Evolutionary conservation across 2,329 filamentous ascomycete species (phyloP).

Genomic region (Phialemoniopsis sp.): DNA sequence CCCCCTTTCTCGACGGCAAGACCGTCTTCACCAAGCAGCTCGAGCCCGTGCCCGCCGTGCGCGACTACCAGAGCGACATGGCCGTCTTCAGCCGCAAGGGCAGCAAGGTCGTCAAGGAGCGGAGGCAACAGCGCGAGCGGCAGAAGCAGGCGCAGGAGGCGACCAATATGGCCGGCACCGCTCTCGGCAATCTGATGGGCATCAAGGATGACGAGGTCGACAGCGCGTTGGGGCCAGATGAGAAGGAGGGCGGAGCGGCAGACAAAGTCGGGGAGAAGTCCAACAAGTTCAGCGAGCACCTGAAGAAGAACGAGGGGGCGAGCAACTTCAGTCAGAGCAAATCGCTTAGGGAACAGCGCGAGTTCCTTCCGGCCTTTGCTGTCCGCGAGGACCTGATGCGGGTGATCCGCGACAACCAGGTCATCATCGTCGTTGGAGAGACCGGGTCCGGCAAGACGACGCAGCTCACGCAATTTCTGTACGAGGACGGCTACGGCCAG

Average conservation of each 20-base stretch:
- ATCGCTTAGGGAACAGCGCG: conserved; percentile 81
- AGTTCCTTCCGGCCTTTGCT: conserved; percentile 92
- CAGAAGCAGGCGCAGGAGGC: conserved; percentile 94
- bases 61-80: conserved; percentile 96
- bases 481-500: conserved; percentile 90
- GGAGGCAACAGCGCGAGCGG: conserved; percentile 85
- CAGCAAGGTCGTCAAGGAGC: conserved; percentile 87
- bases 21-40: conserved; percentile 97
- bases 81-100: conserved; percentile 96
- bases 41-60: conserved; percentile 88
- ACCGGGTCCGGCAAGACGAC: conserved; percentile 98
- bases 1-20: conserved; percentile 90
- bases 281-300: conserved; percentile 82
- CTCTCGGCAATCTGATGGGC: conserved; percentile 91
- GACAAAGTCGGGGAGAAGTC: conserved; percentile 25
- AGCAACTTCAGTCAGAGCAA: conserved; percentile 94
- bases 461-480: conserved; percentile 90
- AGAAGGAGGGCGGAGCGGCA: conserved; percentile 37
- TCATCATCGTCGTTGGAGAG: conserved; percentile 93
- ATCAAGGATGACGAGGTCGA: conserved; percentile 92
- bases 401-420: conserved; percentile 94
- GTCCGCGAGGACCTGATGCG: conserved; percentile 89
- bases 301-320: conserved; percentile 82
- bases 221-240: conserved; percentile 75
- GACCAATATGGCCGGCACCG: conserved; percentile 87